phyloP scores from a whole-genome alignment of 2,329 filamentous ascomycete genomes.

The Orbilia brochopaga region DNA sequence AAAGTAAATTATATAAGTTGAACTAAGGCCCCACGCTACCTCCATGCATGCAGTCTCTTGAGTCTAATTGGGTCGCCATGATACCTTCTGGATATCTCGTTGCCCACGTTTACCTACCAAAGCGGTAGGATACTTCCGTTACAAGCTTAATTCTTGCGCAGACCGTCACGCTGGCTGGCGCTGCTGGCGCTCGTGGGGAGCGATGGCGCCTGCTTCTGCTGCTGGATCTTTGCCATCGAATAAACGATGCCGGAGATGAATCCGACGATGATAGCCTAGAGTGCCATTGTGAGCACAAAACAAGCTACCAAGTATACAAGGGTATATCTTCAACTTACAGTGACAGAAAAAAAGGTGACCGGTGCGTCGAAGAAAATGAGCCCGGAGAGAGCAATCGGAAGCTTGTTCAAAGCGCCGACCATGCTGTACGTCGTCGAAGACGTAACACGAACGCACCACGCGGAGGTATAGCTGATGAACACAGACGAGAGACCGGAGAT shows the following conservation, averaged over 20 bases:
- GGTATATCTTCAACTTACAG: slow-evolving; percentile 52
- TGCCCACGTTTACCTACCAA: background rate
- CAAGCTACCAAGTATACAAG: background rate
- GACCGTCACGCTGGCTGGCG: slow-evolving; percentile 84
- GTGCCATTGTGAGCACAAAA: slow-evolving; percentile 56
- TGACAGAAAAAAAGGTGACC: slow-evolving; percentile 78
- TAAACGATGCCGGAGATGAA: slow-evolving; percentile 94
- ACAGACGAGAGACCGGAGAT: slow-evolving; percentile 91
- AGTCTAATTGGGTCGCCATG: background rate
- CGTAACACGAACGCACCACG: slow-evolving; percentile 97
- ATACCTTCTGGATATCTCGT: background rate
- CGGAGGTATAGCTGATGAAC: slow-evolving; percentile 99
- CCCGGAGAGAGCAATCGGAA: slow-evolving; percentile 89
- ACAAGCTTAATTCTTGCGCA: slow-evolving; percentile 62
- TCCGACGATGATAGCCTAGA: slow-evolving; percentile 83
- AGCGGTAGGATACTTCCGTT: background rate
- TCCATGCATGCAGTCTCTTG: background rate
- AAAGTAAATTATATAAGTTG: background rate
- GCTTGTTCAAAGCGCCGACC: slow-evolving; percentile 97
- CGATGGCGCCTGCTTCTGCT: slow-evolving; percentile 73
- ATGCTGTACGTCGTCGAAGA: slow-evolving; percentile 92
- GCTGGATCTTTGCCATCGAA: slow-evolving; percentile 81
- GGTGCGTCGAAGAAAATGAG: slow-evolving; percentile 95
- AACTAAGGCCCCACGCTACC: background rate
- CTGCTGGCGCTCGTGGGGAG: slow-evolving; percentile 84